A percentile compares a stretch with the other conserved stretches of the same genome.
Conservation (phyloP, 2,329 filamentous ascomycete genomes). For the Alternaria conjuncta region DNA sequence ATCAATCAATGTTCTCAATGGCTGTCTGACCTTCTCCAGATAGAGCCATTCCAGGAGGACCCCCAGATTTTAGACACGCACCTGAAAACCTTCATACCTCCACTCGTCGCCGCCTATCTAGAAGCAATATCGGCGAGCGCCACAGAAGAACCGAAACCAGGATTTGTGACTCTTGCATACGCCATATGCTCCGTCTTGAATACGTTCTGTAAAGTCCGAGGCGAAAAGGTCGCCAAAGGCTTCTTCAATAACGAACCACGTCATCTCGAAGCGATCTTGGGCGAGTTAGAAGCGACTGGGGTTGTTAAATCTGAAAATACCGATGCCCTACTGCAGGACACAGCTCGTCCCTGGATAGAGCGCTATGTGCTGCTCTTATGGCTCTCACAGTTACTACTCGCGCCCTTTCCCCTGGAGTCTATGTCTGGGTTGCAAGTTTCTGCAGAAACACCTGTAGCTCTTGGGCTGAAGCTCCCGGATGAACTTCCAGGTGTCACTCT, state of each 20-base stretch:
- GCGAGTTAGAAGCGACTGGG: conserved; percentile 70
- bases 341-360: conserved; percentile 73
- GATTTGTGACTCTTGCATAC: conserved; percentile 37
- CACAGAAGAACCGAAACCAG: conserved; percentile 25
- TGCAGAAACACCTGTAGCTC: conserved; percentile 32
- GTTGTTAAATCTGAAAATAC: conserved; percentile 19
- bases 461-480: conserved; percentile 62
- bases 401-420: conserved; percentile 87
- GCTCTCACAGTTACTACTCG: conserved; percentile 64
- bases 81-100: conserved; percentile 75
- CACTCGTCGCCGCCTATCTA: conserved; percentile 77
- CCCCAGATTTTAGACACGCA: conserved; percentile 90
- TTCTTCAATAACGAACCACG: conserved; percentile 91
- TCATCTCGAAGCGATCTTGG: conserved; percentile 80
- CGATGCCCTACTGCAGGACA: conserved; percentile 22
- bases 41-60: conserved; percentile 94
- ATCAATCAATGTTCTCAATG: neutral
- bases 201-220: conserved; percentile 90
- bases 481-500: conserved; percentile 73
- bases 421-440: conserved; percentile 67
- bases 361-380: conserved; percentile 86
- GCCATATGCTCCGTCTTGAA: conserved; percentile 85
- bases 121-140: conserved; percentile 61
- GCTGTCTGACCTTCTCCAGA: conserved; percentile 39
- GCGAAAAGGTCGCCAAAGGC: conserved; percentile 87